A percentile compares a stretch with the other conserved stretches of the same genome.
These are phyloP conservation scores for Hortaea werneckii DNA, from an alignment of 2,329 filamentous ascomycete genomes.

Conservation along the genomic window DNA sequence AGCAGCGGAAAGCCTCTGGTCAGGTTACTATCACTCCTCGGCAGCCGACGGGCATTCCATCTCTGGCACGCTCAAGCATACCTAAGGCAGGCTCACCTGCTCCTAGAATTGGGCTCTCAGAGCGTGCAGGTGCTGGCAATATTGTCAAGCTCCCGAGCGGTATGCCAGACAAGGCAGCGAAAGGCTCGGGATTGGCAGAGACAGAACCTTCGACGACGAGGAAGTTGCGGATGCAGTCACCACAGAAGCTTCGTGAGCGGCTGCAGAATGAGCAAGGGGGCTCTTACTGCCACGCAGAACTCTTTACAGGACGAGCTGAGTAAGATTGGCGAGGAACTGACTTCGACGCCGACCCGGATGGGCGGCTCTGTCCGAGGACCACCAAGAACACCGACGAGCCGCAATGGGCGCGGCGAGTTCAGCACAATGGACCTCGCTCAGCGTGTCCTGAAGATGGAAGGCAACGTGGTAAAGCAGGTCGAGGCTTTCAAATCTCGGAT, in stretches of 20 bases:
- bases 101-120: slow-evolving; percentile 41
- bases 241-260: slow-evolving; percentile 65
- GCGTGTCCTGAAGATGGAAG: slow-evolving; percentile 57
- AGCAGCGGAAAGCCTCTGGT: slow-evolving; percentile 15
- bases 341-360: slow-evolving; percentile 24
- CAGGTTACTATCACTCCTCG: slow-evolving; percentile 18
- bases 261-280: slow-evolving; percentile 70
- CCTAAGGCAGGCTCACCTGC: slow-evolving; percentile 30
- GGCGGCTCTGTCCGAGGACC: slow-evolving; percentile 12
- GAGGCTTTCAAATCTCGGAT: slow-evolving; percentile 53
- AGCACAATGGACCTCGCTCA: slow-evolving; percentile 39
- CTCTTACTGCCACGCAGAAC: slow-evolving; percentile 59
- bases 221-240: slow-evolving; percentile 57
- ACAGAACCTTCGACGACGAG: slow-evolving; percentile 29
- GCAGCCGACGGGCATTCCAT: slow-evolving; percentile 41
- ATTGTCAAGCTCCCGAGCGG: slow-evolving; percentile 53
- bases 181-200: slow-evolving; percentile 6
- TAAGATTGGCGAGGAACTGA: slow-evolving; percentile 73
- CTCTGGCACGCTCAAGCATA: slow-evolving; percentile 26
- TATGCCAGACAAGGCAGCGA: slow-evolving; percentile 17
- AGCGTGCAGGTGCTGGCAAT: slow-evolving; percentile 41
- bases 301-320: slow-evolving; percentile 65
- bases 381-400: slow-evolving; percentile 35
- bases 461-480: slow-evolving; percentile 50
- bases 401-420: not conserved